phyloP scores from a whole-genome alignment of 2,329 filamentous ascomycete genomes.

The Sporothrix inflata region DNA sequence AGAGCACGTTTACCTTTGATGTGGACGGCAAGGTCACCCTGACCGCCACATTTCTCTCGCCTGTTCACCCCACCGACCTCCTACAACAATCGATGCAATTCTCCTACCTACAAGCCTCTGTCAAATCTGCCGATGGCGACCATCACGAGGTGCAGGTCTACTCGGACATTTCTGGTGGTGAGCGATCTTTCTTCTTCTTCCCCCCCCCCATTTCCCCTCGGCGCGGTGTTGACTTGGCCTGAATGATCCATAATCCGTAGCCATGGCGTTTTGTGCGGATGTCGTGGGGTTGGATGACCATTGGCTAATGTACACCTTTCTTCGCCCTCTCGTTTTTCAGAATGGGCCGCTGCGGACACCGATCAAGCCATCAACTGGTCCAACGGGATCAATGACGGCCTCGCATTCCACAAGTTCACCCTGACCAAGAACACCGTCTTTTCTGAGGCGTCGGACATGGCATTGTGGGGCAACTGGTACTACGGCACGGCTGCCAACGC shows the following conservation, averaged over 20 bases:
- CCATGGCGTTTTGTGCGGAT: background rate
- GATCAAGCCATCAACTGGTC: constrained; percentile 64
- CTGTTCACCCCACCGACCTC: constrained; percentile 68
- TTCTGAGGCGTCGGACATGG: constrained; percentile 68
- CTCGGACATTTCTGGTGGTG: constrained; percentile 71
- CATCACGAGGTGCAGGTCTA: constrained; percentile 71
- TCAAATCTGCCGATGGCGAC: constrained; percentile 63
- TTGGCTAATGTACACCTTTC: background rate
- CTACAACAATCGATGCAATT: constrained; percentile 70
- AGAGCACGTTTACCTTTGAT: constrained; percentile 69
- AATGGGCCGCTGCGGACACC: constrained; percentile 71
- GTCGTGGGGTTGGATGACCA: background rate
- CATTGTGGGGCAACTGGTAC: constrained; percentile 81
- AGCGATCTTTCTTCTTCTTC: constrained; percentile 36
- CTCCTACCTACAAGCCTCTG: constrained; percentile 69
- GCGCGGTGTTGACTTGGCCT: too few species aligned
- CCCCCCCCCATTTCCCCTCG: too few species aligned
- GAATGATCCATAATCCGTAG: background rate
- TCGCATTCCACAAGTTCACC: constrained; percentile 68
- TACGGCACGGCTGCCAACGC: constrained; percentile 66
- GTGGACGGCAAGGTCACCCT: constrained; percentile 64
- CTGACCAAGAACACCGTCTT: constrained; percentile 65
- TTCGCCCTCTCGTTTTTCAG: constrained; percentile 45
- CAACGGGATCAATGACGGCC: constrained; percentile 51
- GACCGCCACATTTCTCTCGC: constrained; percentile 71